Percentiles rank a stretch among this genome's conserved stretches.
Conservation (phyloP, 176 grass and related monocot genomes). For the Tillandsia leiboldiana region DNA sequence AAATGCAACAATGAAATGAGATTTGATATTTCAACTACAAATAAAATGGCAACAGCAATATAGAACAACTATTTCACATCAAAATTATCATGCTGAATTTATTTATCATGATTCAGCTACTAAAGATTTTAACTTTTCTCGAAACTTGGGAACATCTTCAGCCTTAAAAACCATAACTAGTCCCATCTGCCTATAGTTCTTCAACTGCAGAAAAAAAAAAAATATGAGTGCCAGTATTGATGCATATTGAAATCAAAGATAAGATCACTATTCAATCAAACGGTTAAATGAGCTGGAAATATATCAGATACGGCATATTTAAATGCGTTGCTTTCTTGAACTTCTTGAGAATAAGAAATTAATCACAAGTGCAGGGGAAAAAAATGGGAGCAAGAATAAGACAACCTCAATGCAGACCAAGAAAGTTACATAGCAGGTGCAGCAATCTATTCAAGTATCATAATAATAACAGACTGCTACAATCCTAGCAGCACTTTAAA, state of each 20-base stretch:
- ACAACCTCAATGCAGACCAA: too few relatives aligned
- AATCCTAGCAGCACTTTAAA: too few relatives aligned
- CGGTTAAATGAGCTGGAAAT: neutral
- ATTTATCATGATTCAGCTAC: constrained; percentile 26
- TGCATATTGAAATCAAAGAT: neutral
- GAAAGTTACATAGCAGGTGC: too few relatives aligned
- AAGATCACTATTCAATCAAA: neutral
- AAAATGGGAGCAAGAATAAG: too few relatives aligned
- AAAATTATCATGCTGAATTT: neutral
- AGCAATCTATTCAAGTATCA: too few relatives aligned
- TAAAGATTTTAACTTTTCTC: constrained; percentile 36
- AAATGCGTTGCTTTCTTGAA: too few relatives aligned
- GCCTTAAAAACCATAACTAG: constrained; percentile 59
- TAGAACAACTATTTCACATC: neutral
- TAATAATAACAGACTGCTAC: too few relatives aligned
- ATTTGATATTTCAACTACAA: too few relatives aligned
- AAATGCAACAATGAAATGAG: too few relatives aligned
- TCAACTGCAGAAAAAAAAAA: constrained; percentile 39
- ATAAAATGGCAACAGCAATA: too few relatives aligned
- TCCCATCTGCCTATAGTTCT: constrained; percentile 74
- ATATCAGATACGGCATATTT: neutral
- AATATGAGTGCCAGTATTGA: constrained; percentile 2
- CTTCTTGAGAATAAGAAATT: too few relatives aligned
- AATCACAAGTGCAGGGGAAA: too few relatives aligned
- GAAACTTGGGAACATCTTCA: constrained; percentile 42